Evolutionary conservation across 2,329 filamentous ascomycete genomes (phyloP).

Genomic region (Zalaria obscura): DNA sequence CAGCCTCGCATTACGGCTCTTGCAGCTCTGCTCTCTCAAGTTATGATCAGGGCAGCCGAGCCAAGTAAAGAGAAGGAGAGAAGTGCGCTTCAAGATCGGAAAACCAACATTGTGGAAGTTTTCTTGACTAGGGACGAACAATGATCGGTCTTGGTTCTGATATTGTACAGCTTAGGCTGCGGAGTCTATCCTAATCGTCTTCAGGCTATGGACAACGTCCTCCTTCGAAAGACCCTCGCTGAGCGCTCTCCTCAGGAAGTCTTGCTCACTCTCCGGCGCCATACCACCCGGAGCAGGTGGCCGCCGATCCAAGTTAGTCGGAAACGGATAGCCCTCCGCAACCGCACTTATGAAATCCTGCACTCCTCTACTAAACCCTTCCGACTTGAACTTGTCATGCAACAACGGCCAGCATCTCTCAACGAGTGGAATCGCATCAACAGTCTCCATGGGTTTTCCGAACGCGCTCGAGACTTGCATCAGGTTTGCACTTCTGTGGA

Average conservation of each 20-base stretch:
- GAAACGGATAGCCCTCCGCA: constrained; percentile 47
- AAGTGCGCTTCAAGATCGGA: constrained; percentile 47
- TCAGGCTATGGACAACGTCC: constrained; percentile 21
- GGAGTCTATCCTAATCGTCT: constrained; percentile 11
- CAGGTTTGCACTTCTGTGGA: constrained; percentile 45
- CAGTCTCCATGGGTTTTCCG: constrained; percentile 49
- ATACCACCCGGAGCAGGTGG: constrained; percentile 42
- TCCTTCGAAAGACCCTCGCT: constrained; percentile 24
- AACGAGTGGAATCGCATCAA: constrained; percentile 38
- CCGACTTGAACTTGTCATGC: constrained; percentile 14
- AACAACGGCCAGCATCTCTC: constrained; percentile 31
- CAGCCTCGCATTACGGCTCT: constrained; percentile 47
- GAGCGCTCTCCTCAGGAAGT: constrained; percentile 33
- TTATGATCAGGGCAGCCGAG: constrained; percentile 42
- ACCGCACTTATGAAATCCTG: constrained; percentile 36
- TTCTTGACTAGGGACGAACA: constrained; percentile 40
- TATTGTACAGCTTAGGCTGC: constrained; percentile 6
- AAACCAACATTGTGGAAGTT: constrained; percentile 52
- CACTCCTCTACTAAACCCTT: constrained; percentile 28
- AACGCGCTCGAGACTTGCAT: constrained; percentile 48
- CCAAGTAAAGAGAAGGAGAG: constrained; percentile 42
- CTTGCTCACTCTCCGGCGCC: constrained; percentile 46
- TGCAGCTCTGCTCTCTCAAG: constrained; percentile 49
- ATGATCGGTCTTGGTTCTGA: background rate
- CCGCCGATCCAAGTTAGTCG: constrained; percentile 45